These are phyloP conservation scores for Nelumbo lutea DNA, from an alignment of 164 flowering plant species.

Conservation along the genomic window DNA sequence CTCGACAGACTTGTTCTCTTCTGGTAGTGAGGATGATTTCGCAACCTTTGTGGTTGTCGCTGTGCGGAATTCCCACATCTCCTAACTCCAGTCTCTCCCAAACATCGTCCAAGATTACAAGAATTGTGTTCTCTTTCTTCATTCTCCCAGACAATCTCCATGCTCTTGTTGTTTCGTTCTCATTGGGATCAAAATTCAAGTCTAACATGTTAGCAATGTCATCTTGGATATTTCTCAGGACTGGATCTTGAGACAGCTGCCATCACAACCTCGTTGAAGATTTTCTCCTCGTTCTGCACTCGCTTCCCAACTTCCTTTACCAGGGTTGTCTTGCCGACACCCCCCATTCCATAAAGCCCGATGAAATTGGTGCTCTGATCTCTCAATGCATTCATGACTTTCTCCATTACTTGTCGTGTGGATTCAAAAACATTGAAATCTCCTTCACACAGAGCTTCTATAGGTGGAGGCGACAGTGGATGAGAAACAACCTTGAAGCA, in stretches of 20 bases:
- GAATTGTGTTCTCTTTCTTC: conserved; percentile 7
- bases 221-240: conserved; percentile 9
- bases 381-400: conserved; percentile 14
- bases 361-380: conserved; percentile 3
- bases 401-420: neutral
- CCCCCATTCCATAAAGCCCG: conserved; percentile 26
- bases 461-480: neutral
- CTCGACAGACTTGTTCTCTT: conserved; percentile 4
- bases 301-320: neutral
- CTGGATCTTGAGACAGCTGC: conserved; percentile 12
- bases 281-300: neutral
- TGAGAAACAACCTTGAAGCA: neutral
- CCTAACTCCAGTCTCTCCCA: conserved; percentile 24
- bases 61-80: conserved; percentile 20
- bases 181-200: conserved; percentile 1
- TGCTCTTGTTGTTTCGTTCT: conserved; percentile 3
- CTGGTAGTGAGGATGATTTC: conserved; percentile 21
- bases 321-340: conserved; percentile 24
- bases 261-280: conserved; percentile 18
- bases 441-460: neutral
- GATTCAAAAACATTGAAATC: conserved; percentile 12
- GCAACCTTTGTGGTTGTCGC: conserved; percentile 1
- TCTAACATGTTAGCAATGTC: conserved; percentile 14
- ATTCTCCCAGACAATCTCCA: conserved; percentile 1
- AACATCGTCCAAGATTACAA: conserved; percentile 33